These are phyloP conservation scores for Pseudogymnoascus sp. DNA, from an alignment of 2,329 filamentous ascomycete species.

Conservation along the genomic window DNA sequence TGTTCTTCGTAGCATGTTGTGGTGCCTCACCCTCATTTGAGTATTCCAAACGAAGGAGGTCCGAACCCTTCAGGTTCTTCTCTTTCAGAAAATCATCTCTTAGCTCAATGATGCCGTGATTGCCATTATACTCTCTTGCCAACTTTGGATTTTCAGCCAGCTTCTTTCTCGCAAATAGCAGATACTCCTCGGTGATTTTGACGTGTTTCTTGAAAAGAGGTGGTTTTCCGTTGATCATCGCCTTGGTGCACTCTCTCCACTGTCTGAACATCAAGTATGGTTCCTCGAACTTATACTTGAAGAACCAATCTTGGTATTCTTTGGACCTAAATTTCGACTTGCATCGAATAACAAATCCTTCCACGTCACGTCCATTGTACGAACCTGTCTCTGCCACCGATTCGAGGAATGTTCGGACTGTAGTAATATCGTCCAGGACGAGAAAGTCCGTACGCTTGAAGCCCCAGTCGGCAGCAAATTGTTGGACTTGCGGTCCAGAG, in stretches of 20 bases:
- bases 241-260: conserved; percentile 95
- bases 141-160: conserved; percentile 62
- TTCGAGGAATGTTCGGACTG: conserved; percentile 76
- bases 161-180: conserved; percentile 68
- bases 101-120: conserved; percentile 91
- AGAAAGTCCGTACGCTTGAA: conserved; percentile 83
- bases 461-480: conserved; percentile 86
- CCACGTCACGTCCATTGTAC: conserved; percentile 84
- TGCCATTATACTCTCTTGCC: conserved; percentile 65
- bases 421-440: conserved; percentile 62
- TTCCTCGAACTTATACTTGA: conserved; percentile 99
- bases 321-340: conserved; percentile 45
- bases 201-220: conserved; percentile 80
- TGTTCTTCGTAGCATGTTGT: conserved; percentile 52
- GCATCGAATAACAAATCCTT: conserved; percentile 95
- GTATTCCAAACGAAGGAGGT: conserved; percentile 72
- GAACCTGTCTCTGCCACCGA: conserved; percentile 79
- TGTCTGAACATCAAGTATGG: conserved; percentile 98
- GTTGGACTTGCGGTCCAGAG: conserved; percentile 71
- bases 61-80: conserved; percentile 77
- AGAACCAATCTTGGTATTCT: conserved; percentile 89
- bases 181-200: conserved; percentile 84
- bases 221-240: conserved; percentile 65
- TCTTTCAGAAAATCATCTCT: conserved; percentile 79
- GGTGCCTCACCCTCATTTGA: conserved; percentile 41